These are phyloP conservation scores for Paulownia fortunei DNA, from an alignment of 257 asterid genomes.

Conservation along the genomic window DNA sequence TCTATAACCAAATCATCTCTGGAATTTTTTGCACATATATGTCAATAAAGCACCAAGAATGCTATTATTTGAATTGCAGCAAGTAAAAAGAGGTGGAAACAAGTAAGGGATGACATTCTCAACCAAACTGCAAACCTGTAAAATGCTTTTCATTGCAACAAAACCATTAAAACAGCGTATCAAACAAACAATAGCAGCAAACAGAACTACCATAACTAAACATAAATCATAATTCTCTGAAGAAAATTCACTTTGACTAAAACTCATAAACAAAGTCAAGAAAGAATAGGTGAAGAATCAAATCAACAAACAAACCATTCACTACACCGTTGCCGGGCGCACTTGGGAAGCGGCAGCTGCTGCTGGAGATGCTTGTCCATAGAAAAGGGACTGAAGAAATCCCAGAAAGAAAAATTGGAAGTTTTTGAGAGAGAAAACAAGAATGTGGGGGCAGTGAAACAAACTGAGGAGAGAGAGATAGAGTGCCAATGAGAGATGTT, in stretches of 20 bases:
- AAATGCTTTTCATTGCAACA: neutral
- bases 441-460: constrained; percentile 38
- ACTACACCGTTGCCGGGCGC: constrained; percentile 48
- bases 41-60: neutral
- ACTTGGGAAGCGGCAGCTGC: constrained; percentile 51
- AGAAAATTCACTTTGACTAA: neutral
- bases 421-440: constrained; percentile 46
- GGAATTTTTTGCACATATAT: neutral
- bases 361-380: constrained; percentile 72
- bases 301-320: constrained; percentile 70
- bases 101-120: neutral
- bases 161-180: too few relatives aligned
- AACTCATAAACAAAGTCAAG: neutral
- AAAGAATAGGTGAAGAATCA: neutral
- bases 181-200: neutral
- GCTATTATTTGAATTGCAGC: neutral
- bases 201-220: neutral
- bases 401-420: constrained; percentile 37
- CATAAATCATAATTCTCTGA: neutral
- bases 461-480: constrained; percentile 38
- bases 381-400: constrained; percentile 25
- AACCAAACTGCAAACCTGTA: neutral
- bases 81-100: neutral
- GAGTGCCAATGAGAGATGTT: constrained; percentile 44
- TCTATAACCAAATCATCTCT: neutral